Conservation (phyloP, 2,329 filamentous ascomycete species). For the Cytospora leucostoma region DNA sequence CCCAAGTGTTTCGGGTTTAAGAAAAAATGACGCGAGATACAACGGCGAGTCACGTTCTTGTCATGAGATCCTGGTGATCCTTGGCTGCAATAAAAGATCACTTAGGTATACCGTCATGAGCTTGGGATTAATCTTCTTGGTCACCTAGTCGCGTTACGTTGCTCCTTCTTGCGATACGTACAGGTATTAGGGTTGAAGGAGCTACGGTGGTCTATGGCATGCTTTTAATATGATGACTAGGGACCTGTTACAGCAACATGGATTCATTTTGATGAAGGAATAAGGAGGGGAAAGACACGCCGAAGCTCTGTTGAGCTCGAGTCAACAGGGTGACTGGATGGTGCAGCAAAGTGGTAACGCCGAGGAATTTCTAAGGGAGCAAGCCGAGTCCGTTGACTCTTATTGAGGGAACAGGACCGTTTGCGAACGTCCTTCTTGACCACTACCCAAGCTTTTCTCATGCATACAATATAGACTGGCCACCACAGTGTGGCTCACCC, state of each 20-base stretch:
- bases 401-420: not conserved
- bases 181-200: not conserved
- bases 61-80: not conserved
- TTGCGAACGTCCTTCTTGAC: not conserved
- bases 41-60: not conserved
- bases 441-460: not conserved
- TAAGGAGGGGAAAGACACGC: constrained; percentile 4
- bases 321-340: no score
- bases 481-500: not conserved
- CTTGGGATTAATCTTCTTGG: not conserved
- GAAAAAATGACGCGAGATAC: not conserved
- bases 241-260: not conserved
- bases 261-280: not conserved
- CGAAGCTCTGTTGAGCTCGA: no score
- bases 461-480: not conserved
- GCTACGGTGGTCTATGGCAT: not conserved
- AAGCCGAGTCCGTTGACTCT: not conserved
- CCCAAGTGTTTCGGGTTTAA: not conserved
- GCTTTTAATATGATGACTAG: not conserved
- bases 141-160: not conserved
- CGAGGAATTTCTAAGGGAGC: not conserved
- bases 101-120: not conserved
- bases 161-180: not conserved
- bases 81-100: not conserved
- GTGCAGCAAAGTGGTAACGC: not conserved